Base-by-base conservation (phyloP, 2,329 filamentous ascomycete genomes). In the Penicillium sp. region DNA sequence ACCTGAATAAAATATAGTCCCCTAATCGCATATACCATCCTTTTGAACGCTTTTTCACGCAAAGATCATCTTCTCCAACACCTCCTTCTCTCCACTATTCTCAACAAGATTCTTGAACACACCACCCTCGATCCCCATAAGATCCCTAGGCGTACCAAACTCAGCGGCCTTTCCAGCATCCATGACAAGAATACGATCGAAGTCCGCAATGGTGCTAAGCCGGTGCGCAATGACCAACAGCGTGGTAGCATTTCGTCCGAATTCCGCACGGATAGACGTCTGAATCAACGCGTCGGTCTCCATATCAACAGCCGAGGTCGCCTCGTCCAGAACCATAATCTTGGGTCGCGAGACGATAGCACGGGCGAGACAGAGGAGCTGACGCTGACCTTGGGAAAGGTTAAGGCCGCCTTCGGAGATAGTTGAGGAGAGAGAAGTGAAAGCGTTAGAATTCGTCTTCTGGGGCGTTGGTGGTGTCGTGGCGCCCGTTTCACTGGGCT, bases 261-360 rank as follows among this genome's bases (percentile, higher is more conserved):
- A 91, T 70, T 90, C 87, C 67, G 89, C 86, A 17, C 89, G 82
- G 67, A 93, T 91, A 50, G 82, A 86, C 12, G 86, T 82, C 76
- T 92, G 89, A 67, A 92, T 92, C 27, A 90, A 81, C 2, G 82
- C 78, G 70, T 93, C 89, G 0, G 89, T 92, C 41, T 82, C 80
- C 86, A 90, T 90, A 72, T 93, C 89, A 4, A 93, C 89, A 0
- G 89, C 88, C 4, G 85, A 88, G 0, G 90, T 93, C 0, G 90
- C 89, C 76, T 93, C 90, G 69, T 93, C 90, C 1, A 93, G 82
- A 1, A 93, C 86, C 84, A 93, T 89, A 66, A 93, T 86, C 70
- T 89, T 89, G 5, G 89, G 89, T 0, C 87, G 82, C 0, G 85
- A 81, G 25, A 91, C 85, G 66, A 92, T 90, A 43, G 69, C 68